A percentile compares a stretch with the other conserved stretches of the same genome.
phyloP scores from a whole-genome alignment of 1,284 basidiomycete species.

The Neolentinus lepideus region DNA sequence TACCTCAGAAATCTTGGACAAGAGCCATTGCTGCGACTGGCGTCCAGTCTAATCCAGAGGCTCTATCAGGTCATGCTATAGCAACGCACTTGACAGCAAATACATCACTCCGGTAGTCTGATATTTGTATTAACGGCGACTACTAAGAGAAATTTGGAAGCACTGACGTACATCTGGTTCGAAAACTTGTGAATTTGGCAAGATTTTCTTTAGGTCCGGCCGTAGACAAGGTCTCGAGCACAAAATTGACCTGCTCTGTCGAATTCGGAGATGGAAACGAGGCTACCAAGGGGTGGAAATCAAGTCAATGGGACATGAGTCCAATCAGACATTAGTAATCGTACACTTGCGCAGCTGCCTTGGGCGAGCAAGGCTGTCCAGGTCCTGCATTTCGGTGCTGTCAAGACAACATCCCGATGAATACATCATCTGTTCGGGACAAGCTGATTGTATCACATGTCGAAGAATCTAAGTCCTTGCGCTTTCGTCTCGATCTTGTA shows the following conservation, averaged over 20 bases:
- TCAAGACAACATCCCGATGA: constrained; percentile 12
- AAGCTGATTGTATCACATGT: constrained; percentile 52
- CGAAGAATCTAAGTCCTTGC: constrained; percentile 75
- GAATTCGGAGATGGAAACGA: constrained; percentile 53
- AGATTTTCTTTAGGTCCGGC: constrained; percentile 64
- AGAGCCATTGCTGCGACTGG: constrained; percentile 81
- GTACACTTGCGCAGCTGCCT: constrained; percentile 31
- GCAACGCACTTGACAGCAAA: constrained; percentile 22
- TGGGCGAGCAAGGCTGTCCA: constrained; percentile 40
- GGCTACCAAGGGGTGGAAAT: constrained; percentile 23
- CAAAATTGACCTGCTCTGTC: constrained; percentile 47
- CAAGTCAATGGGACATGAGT: not conserved
- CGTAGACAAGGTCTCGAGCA: constrained; percentile 62
- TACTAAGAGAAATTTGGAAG: constrained; percentile 10
- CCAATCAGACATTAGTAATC: constrained; percentile 8
- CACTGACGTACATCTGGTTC: constrained; percentile 52
- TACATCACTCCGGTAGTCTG: constrained; percentile 73
- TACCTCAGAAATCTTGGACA: constrained; percentile 66
- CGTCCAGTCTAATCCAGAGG: constrained; percentile 54
- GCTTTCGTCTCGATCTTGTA: constrained; percentile 71
- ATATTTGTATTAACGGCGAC: constrained; percentile 29
- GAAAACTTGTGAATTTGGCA: constrained; percentile 67
- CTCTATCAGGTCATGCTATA: not conserved
- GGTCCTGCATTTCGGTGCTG: constrained; percentile 70
- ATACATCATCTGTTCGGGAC: constrained; percentile 8